Base-by-base conservation (phyloP, 306 rosid species). In the Lathyrus sativus region DNA sequence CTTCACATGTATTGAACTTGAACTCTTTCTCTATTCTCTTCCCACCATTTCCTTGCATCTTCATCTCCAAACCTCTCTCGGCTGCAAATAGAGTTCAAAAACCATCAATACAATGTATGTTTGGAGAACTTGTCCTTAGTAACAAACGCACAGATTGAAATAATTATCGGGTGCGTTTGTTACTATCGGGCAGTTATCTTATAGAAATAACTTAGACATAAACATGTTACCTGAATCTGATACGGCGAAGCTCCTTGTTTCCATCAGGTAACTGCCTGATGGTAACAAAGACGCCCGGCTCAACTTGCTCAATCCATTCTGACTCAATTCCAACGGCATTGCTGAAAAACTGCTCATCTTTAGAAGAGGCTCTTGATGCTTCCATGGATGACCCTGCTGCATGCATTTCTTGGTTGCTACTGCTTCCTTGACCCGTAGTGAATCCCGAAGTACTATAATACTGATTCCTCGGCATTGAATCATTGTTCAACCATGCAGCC, bases 261-360 rank as follows among this genome's bases (percentile, higher is more conserved):
- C 99, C 99, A 69, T 90, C 95, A 14, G 90, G 83, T 18, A 78
- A 81, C 74, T 81, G 95, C 56, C 91, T 74, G 70, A 93, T 88
- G 0, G 99, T 93, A 19, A 93, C 80, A 68, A 82, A 90, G 1
- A 93, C 96, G 2, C 99, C 99, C 11, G 97, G 92, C 41, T 88
- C 92, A 63, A 90, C 99, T 77, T 90, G 84, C 75, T 85, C 95
- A 1, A 93, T 76, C 99, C 97, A 93, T 37, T 93, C 97, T 1
- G 95, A 35, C 67, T 86, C 97, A 57, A 84, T 33, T 6, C 85
- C 99, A 56, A 91, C 84, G 15, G 86, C 90, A 75, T 88, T 93
- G 80, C 95, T 90, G 17, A 86, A 51, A 8, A 96, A 90, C 79
- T 84, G 85, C 46, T 90, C 98, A 10, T 88, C 91, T 73, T 85